Evolutionary conservation across 495 filamentous ascomycete species (phyloP).

Genomic region (Neurospora hispaniola): DNA sequence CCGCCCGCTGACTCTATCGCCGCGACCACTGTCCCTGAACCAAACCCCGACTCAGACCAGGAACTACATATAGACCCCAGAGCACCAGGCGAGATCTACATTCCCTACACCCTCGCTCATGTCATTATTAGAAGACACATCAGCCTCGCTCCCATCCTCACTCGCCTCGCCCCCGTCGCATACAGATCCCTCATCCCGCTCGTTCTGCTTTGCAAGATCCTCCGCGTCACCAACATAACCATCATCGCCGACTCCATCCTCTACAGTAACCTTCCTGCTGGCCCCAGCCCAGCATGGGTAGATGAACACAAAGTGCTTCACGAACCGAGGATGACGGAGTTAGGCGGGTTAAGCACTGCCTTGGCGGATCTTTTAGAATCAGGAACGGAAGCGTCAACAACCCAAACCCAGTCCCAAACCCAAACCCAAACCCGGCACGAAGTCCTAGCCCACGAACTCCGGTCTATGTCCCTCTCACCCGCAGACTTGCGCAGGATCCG

Average conservation of each 20-base stretch:
- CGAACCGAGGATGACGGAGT: background rate
- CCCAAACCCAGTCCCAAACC: background rate
- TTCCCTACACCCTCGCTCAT: background rate
- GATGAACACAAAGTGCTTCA: background rate
- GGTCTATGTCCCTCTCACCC: background rate
- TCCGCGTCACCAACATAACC: background rate
- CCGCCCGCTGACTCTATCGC: background rate
- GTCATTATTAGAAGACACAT: background rate
- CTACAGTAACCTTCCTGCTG: too few relatives aligned
- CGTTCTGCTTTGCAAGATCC: background rate
- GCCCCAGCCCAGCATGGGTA: background rate
- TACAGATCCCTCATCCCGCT: background rate
- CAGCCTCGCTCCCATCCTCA: background rate
- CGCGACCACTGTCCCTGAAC: background rate
- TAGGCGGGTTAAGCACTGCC: accelerated
- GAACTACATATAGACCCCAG: background rate
- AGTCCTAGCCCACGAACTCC: background rate
- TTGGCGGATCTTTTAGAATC: background rate
- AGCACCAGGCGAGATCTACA: background rate
- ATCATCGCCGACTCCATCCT: background rate
- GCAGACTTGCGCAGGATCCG: background rate
- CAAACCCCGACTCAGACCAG: background rate
- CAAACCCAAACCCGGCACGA: background rate
- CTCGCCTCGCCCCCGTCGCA: background rate
- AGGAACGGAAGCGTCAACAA: too few relatives aligned